These are phyloP conservation scores for Pyricularia pennisetigena DNA, from an alignment of 2,329 filamentous ascomycete species.

Conservation along the genomic window DNA sequence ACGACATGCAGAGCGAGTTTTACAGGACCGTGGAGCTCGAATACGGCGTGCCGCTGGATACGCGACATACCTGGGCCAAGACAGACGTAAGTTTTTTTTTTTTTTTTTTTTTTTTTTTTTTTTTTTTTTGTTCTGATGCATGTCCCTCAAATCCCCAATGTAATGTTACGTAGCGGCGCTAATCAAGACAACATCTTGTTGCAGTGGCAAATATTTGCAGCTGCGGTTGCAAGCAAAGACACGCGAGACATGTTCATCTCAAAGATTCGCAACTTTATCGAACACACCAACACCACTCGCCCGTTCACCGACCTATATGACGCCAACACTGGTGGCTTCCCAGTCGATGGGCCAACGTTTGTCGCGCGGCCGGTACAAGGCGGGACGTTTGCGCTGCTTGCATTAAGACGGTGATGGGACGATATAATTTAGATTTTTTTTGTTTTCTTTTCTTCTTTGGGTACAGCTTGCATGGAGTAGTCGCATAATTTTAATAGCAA, in stretches of 20 bases:
- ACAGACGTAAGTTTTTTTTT: conserved; percentile 37
- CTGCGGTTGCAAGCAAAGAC: conserved; percentile 56
- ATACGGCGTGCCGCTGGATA: conserved; percentile 78
- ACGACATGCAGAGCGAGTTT: conserved; percentile 68
- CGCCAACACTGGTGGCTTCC: conserved; percentile 56
- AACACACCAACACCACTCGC: conserved; percentile 58
- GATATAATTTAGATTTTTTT: not conserved
- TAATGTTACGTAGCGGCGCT: not conserved
- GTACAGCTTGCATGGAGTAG: not conserved
- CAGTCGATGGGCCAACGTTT: conserved; percentile 49
- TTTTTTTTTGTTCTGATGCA: not conserved
- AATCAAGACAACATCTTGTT: not conserved
- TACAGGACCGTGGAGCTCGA: conserved; percentile 62
- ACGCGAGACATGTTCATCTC: conserved; percentile 58
- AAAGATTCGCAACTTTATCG: conserved; percentile 63
- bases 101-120: not conserved
- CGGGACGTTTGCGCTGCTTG: conserved; percentile 70
- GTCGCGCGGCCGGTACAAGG: conserved; percentile 72
- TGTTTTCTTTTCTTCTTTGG: not conserved
- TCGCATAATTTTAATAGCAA: not conserved
- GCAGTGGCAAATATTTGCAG: conserved; percentile 70
- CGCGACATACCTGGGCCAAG: conserved; percentile 73
- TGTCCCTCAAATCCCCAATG: not conserved
- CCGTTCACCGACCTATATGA: conserved; percentile 73
- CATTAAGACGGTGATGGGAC: conserved; percentile 29